phyloP scores from a whole-genome alignment of 768 basidiomycete genomes.

The Strobilomyces echinocephalus region DNA sequence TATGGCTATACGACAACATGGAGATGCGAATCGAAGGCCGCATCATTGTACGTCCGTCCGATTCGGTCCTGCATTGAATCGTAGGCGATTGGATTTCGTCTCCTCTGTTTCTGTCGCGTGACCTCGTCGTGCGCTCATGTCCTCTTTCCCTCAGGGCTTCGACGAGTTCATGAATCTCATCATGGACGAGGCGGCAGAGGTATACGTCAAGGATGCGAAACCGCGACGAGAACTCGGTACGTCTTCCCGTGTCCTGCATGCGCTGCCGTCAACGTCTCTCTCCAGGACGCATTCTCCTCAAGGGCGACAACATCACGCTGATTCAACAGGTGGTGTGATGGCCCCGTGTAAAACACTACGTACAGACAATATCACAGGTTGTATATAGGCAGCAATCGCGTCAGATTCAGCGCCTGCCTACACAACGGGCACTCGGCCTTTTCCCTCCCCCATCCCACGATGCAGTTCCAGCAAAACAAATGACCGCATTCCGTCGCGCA shows the following conservation, averaged over 20 bases:
- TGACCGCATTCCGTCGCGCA: constrained; percentile 87
- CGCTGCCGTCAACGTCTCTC: not conserved
- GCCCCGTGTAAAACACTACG: constrained; percentile 18
- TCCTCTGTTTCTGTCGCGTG: not conserved
- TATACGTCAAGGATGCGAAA: constrained; percentile 86
- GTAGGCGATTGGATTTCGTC: constrained; percentile 30
- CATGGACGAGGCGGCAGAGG: constrained; percentile 88
- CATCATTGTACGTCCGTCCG: constrained; percentile 74
- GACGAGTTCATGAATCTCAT: constrained; percentile 99
- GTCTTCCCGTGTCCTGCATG: constrained; percentile 19
- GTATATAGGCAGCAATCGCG: constrained; percentile 73
- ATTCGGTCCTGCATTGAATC: constrained; percentile 37
- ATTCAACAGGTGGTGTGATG: constrained; percentile 64
- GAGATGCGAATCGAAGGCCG: constrained; percentile 95
- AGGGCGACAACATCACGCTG: constrained; percentile 98
- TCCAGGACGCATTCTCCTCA: constrained; percentile 88
- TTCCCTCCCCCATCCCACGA: constrained; percentile 84
- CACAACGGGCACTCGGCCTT: constrained; percentile 90
- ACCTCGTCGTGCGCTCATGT: constrained; percentile 21
- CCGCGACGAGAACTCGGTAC: constrained; percentile 79
- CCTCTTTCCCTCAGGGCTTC: constrained; percentile 64
- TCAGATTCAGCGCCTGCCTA: constrained; percentile 67
- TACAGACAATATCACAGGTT: constrained; percentile 52
- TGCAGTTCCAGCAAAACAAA: constrained; percentile 86
- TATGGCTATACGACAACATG: constrained; percentile 96